Percentiles rank a stretch among this genome's conserved stretches.
Evolutionary conservation across 345 rosid genomes (phyloP).

Genomic region (Sapria himalayana): DNA sequence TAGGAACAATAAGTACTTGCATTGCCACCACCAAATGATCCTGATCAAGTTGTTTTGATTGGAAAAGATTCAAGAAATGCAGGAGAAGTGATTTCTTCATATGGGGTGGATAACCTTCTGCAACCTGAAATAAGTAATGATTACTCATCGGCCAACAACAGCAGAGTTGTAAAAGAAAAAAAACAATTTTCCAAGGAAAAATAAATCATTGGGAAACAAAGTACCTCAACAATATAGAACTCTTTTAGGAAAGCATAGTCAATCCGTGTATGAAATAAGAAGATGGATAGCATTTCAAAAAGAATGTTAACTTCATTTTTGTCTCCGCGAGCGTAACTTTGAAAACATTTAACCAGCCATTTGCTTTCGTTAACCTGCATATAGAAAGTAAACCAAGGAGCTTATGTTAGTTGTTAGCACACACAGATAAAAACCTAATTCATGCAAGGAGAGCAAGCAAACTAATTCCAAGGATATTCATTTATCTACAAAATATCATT

Average conservation of each 20-base stretch:
- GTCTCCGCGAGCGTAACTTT: slow-evolving; percentile 74
- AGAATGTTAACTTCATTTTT: slow-evolving; percentile 69
- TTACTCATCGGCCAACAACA: neutral
- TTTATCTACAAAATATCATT: no score
- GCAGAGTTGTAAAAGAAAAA: neutral
- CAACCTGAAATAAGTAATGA: slow-evolving; percentile 33
- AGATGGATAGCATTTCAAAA: slow-evolving; percentile 80
- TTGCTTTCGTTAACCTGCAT: slow-evolving; percentile 97
- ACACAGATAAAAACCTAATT: neutral
- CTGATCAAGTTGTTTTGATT: slow-evolving; percentile 77
- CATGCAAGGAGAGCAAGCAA: no score
- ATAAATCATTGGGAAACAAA: neutral
- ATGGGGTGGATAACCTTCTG: slow-evolving; percentile 76
- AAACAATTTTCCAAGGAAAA: neutral
- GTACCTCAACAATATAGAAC: slow-evolving; percentile 94
- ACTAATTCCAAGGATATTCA: no score
- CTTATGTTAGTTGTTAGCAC: neutral
- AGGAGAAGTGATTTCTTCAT: slow-evolving; percentile 72
- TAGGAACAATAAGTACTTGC: slow-evolving; percentile 98
- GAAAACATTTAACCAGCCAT: slow-evolving; percentile 96
- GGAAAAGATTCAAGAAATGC: slow-evolving; percentile 81
- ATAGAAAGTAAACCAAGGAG: slow-evolving; percentile 6
- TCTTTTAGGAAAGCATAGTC: slow-evolving; percentile 96
- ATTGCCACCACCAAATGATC: slow-evolving; percentile 87
- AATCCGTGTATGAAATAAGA: slow-evolving; percentile 79